Percentiles rank a stretch among this genome's conserved stretches.
phyloP scores from a whole-genome alignment of 208 protist genomes.

The Wallacemonas sp. region DNA sequence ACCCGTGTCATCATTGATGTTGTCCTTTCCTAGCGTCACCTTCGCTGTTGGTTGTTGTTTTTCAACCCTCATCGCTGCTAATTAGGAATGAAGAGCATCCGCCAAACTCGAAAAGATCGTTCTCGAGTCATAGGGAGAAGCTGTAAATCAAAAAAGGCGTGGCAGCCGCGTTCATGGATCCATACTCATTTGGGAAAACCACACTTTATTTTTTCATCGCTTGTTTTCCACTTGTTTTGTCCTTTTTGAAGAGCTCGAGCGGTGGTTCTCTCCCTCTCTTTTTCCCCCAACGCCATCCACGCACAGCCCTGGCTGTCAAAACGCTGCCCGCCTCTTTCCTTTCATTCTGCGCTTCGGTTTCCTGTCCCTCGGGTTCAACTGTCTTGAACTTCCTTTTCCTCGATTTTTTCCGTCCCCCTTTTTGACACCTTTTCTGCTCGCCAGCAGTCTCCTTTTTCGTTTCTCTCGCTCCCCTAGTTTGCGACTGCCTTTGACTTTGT shows the following conservation, averaged over 20 bases:
- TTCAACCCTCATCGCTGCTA: not conserved
- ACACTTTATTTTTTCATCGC: conserved; percentile 18
- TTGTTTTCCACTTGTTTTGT: conserved; percentile 7
- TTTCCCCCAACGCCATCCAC: not conserved
- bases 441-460: conserved; percentile 11
- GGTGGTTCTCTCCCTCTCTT: conserved; percentile 5
- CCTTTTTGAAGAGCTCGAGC: conserved; percentile 10
- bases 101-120: not conserved
- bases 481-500: conserved; percentile 15
- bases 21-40: not conserved
- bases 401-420: not conserved
- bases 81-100: conserved; percentile 2
- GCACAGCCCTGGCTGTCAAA: not conserved
- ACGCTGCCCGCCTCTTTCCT: not conserved
- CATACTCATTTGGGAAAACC: not conserved
- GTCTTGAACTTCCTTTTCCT: not conserved
- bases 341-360: conserved; percentile 10
- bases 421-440: conserved; percentile 4
- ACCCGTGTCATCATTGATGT: no score
- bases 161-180: no score
- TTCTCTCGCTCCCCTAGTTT: conserved; percentile 7
- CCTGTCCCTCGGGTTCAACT: conserved; percentile 11
- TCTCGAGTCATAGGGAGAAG: conserved; percentile 6
- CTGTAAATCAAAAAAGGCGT: not conserved
- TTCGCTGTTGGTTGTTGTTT: conserved; percentile 1